These are phyloP conservation scores for Globisporangium recalcitrans DNA, from an alignment of 352 stramenopile species.

Conservation along the genomic window DNA sequence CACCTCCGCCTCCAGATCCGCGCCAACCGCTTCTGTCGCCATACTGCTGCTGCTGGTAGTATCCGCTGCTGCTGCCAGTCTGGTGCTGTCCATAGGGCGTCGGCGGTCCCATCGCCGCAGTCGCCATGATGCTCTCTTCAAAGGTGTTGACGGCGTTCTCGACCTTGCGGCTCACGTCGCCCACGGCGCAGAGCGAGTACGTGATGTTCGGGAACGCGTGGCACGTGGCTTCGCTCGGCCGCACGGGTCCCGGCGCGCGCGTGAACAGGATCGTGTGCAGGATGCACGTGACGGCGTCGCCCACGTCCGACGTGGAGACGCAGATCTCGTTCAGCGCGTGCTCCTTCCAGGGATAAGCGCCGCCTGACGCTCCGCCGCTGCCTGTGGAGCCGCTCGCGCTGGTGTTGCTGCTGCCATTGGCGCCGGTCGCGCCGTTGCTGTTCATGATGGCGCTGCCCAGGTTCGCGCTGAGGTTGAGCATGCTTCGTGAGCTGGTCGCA, in stretches of 20 bases:
- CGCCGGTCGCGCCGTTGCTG: slow-evolving; percentile 5
- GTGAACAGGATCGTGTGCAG: slow-evolving; percentile 84
- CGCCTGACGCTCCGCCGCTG: not conserved
- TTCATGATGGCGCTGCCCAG: slow-evolving; percentile 13
- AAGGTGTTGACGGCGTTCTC: slow-evolving; percentile 60
- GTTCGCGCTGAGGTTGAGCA: slow-evolving; percentile 16
- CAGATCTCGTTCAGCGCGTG: slow-evolving; percentile 61
- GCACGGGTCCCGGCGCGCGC: slow-evolving; percentile 60
- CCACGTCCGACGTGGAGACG: slow-evolving; percentile 47
- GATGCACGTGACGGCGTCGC: slow-evolving; percentile 60
- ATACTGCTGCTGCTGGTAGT: slow-evolving; percentile 21
- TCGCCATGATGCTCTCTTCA: slow-evolving; percentile 40
- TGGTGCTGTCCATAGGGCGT: slow-evolving; percentile 15
- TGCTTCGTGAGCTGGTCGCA: not conserved
- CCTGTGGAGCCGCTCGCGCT: not conserved
- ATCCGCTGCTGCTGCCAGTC: slow-evolving; percentile 12
- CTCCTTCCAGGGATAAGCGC: slow-evolving; percentile 38
- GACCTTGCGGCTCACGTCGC: slow-evolving; percentile 75
- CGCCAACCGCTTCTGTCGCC: slow-evolving; percentile 18
- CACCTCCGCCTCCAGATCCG: slow-evolving; percentile 18
- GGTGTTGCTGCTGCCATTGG: not conserved
- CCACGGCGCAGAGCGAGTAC: slow-evolving; percentile 72
- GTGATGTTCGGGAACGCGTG: slow-evolving; percentile 69
- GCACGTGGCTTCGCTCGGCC: slow-evolving; percentile 70
- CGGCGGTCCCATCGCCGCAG: slow-evolving; percentile 10